A percentile compares a stretch with the other conserved stretches of the same genome.
These are phyloP conservation scores for Petasospora rhodanensis DNA, from an alignment of 1,139 yeast genomes.

Conservation along the genomic window DNA sequence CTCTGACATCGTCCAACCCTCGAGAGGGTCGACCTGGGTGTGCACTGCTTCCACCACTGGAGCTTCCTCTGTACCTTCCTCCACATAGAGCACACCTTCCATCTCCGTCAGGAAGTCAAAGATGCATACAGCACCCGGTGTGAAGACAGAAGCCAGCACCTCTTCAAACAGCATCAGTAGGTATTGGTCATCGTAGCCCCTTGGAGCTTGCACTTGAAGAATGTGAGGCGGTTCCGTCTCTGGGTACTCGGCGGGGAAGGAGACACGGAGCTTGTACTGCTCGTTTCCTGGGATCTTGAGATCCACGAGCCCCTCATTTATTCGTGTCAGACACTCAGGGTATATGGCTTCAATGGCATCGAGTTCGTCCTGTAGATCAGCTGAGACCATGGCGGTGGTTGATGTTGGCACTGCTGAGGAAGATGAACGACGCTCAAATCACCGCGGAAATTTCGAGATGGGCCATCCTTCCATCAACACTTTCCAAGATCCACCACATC, in stretches of 20 bases:
- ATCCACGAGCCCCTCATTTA: conserved; percentile 40
- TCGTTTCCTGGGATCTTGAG: conserved; percentile 64
- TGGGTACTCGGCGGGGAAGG: conserved; percentile 73
- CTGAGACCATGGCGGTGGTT: conserved; percentile 25
- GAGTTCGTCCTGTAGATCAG: conserved; percentile 71
- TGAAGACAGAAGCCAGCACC: conserved; percentile 46
- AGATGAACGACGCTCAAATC: no score
- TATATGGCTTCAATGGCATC: conserved; percentile 87
- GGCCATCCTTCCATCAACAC: neutral
- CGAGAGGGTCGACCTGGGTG: conserved; percentile 40
- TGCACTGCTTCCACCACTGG: neutral
- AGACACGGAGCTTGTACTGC: conserved; percentile 51
- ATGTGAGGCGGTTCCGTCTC: conserved; percentile 48
- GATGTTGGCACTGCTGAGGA: no score
- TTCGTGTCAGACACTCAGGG: conserved; percentile 50
- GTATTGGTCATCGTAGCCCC: conserved; percentile 36
- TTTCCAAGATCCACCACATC: no score
- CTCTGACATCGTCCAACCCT: conserved; percentile 74
- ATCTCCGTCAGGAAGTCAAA: conserved; percentile 73
- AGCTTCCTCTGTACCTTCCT: conserved; percentile 23
- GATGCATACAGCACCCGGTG: conserved; percentile 64
- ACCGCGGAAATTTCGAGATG: no score
- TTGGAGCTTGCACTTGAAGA: conserved; percentile 46
- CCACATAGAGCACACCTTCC: conserved; percentile 44
- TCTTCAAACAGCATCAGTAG: conserved; percentile 41